phyloP scores from a whole-genome alignment of 495 filamentous ascomycete genomes.

The Xylaria castorea region DNA sequence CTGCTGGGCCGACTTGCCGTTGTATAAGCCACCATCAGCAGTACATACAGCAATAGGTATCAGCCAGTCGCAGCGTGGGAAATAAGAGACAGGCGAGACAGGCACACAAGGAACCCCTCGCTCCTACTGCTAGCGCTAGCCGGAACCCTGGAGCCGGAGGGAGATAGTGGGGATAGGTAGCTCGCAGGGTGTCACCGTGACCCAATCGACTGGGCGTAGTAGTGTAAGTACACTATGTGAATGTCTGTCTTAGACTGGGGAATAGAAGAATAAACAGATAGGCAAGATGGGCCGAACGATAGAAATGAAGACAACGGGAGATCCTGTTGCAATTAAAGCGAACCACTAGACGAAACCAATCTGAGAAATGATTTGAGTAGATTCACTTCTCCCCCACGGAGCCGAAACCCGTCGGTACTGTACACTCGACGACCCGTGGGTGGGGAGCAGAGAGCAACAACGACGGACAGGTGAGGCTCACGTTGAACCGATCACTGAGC shows the following conservation, averaged over 20 bases:
- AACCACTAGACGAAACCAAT: slow-evolving; percentile 6
- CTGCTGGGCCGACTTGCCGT: slow-evolving; percentile 12
- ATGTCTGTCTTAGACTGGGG: background rate
- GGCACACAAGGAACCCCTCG: slow-evolving; percentile 1
- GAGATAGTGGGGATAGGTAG: background rate
- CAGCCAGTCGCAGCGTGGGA: slow-evolving; percentile 6
- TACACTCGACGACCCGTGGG: background rate
- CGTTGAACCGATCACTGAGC: background rate
- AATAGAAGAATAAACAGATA: background rate
- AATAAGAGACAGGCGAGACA: background rate
- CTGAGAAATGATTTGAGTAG: slow-evolving; percentile 17
- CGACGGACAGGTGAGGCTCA: slow-evolving; percentile 13
- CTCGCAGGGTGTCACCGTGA: slow-evolving; percentile 15
- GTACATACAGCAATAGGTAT: background rate
- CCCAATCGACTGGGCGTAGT: slow-evolving; percentile 1
- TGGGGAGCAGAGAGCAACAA: slow-evolving; percentile 3
- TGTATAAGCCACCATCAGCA: slow-evolving; percentile 16
- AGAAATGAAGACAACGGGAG: background rate
- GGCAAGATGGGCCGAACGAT: background rate
- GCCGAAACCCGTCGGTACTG: slow-evolving; percentile 15
- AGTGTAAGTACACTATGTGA: background rate
- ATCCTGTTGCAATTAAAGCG: background rate
- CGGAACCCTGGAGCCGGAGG: slow-evolving; percentile 13
- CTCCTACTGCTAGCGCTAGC: slow-evolving; percentile 3
- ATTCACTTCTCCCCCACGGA: slow-evolving; percentile 9